Conservation (phyloP, 2,329 filamentous ascomycete species). For the Colletotrichum incanum region DNA sequence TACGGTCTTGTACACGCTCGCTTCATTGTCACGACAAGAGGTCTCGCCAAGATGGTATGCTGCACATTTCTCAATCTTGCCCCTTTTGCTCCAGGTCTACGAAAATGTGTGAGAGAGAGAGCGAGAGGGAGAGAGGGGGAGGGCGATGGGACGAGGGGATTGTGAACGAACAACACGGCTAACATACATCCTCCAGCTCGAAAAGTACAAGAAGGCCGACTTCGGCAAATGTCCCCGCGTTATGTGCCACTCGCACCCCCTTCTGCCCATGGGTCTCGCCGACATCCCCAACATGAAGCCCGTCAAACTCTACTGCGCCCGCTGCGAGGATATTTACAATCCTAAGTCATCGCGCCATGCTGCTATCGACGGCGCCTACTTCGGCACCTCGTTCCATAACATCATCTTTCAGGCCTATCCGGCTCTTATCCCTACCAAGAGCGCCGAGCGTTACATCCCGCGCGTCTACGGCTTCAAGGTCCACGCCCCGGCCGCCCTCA, state of each 20-base stretch:
- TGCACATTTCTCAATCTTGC: conserved; percentile 16
- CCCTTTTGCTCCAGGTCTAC: conserved; percentile 4
- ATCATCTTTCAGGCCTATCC: conserved; percentile 99
- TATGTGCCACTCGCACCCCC: conserved; percentile 91
- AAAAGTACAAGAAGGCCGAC: conserved; percentile 98
- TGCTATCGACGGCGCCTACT: conserved; percentile 96
- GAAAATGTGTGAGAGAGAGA: neutral
- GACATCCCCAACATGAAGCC: conserved; percentile 90
- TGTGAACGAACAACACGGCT: neutral
- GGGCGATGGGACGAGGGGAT: neutral
- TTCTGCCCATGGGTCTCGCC: conserved; percentile 94
- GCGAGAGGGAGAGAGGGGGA: neutral
- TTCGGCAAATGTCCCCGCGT: conserved; percentile 99
- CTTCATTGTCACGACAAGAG: conserved; percentile 96
- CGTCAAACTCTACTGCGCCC: conserved; percentile 96
- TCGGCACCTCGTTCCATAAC: conserved; percentile 98
- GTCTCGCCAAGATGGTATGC: conserved; percentile 93
- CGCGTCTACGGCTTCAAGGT: conserved; percentile 96
- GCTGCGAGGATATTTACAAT: conserved; percentile 99
- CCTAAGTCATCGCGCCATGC: conserved; percentile 97
- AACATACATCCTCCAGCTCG: conserved; percentile 73
- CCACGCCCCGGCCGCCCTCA: conserved; percentile 88
- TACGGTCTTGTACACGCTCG: conserved; percentile 97
- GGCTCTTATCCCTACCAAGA: conserved; percentile 88
- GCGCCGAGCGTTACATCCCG: conserved; percentile 87